Evolutionary conservation across 768 basidiomycete genomes (phyloP).

Genomic region (Mrakia hoshinonis): DNA sequence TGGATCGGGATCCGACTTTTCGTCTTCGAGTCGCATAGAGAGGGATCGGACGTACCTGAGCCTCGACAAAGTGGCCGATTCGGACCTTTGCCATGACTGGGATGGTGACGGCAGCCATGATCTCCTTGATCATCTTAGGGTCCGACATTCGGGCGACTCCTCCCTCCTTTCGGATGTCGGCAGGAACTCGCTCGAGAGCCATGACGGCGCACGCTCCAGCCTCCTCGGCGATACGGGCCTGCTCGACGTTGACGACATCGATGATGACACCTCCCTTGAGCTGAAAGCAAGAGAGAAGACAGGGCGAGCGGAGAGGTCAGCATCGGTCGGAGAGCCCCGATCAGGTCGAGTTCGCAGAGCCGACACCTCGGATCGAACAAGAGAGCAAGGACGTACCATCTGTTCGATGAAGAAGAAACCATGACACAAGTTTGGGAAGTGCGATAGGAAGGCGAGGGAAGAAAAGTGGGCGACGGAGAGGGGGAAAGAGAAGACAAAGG

Average conservation of each 20-base stretch:
- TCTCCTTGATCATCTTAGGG: conserved; percentile 92
- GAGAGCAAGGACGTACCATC: conserved; percentile 13
- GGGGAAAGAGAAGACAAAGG: conserved; percentile 11
- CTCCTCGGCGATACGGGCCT: conserved; percentile 94
- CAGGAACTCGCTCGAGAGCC: conserved; percentile 90
- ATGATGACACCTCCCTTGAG: conserved; percentile 47
- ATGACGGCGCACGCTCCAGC: conserved; percentile 97
- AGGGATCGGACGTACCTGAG: conserved; percentile 52
- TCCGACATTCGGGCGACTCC: conserved; percentile 95
- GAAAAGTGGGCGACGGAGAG: not conserved
- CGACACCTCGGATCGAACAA: not conserved
- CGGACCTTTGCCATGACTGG: conserved; percentile 81
- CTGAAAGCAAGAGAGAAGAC: not conserved
- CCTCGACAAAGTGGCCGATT: conserved; percentile 96
- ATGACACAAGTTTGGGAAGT: not conserved
- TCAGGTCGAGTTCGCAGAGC: not conserved
- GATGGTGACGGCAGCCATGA: conserved; percentile 49
- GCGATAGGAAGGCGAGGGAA: not conserved
- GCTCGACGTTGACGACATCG: conserved; percentile 68
- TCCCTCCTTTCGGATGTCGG: conserved; percentile 82
- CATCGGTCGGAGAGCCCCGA: not conserved
- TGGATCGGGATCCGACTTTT: no score
- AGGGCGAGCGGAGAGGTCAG: not conserved
- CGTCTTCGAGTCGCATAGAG: not conserved
- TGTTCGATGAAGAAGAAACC: not conserved